Conservation (phyloP, 148 eudicot genomes). For the Dysphania ambrosioides region DNA sequence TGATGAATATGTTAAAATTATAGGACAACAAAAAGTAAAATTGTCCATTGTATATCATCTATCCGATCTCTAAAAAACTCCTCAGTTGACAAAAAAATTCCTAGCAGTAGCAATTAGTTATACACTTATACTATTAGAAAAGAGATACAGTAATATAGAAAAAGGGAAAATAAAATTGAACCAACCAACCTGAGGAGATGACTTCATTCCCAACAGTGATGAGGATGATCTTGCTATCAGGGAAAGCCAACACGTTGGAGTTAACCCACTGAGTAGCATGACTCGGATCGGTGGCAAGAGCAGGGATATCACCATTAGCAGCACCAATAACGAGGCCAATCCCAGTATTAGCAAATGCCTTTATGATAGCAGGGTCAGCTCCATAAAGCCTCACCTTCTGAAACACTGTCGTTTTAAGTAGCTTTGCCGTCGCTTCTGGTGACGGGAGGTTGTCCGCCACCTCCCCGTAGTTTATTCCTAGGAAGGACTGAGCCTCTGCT, state of each 20-base stretch:
- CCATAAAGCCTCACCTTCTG: slow-evolving; percentile 76
- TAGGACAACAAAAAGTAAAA: too few relatives aligned
- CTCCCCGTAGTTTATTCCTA: slow-evolving; percentile 82
- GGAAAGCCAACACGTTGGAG: slow-evolving; percentile 62
- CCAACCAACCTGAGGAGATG: slow-evolving; percentile 38
- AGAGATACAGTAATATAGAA: background rate
- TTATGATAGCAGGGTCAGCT: slow-evolving; percentile 68
- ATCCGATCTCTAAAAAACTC: too few relatives aligned
- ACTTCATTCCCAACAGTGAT: slow-evolving; percentile 85
- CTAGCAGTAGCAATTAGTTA: too few relatives aligned
- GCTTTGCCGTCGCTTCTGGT: slow-evolving; percentile 58
- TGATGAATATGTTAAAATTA: too few relatives aligned
- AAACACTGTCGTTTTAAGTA: slow-evolving; percentile 55
- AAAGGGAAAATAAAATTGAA: background rate
- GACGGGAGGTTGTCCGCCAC: slow-evolving; percentile 90
- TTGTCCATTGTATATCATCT: background rate
- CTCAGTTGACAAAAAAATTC: too few relatives aligned
- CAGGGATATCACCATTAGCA: slow-evolving; percentile 74
- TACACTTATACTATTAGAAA: too few relatives aligned
- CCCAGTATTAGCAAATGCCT: slow-evolving; percentile 68
- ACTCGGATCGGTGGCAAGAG: slow-evolving; percentile 68
- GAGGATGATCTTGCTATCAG: slow-evolving; percentile 63
- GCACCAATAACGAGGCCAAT: slow-evolving; percentile 72
- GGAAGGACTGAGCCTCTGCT: slow-evolving; percentile 60
- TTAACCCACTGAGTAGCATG: slow-evolving; percentile 77